phyloP scores from a whole-genome alignment of 768 basidiomycete species.

The Calocybe indica region DNA sequence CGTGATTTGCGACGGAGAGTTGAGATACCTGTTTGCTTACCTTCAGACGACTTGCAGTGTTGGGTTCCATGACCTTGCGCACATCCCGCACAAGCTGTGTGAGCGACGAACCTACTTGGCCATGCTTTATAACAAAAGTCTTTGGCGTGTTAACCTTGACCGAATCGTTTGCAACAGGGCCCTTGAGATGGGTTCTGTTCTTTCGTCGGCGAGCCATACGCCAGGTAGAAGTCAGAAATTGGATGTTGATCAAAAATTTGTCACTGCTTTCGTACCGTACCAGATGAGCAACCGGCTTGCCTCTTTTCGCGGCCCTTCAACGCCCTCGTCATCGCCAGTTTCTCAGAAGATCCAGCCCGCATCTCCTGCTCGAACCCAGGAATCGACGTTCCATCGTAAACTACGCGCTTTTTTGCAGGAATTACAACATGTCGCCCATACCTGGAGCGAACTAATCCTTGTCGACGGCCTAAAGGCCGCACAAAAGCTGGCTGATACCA shows the following conservation, averaged over 20 bases:
- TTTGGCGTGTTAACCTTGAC: slow-evolving; percentile 50
- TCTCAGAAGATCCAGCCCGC: slow-evolving; percentile 31
- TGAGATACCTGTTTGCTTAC: slow-evolving; percentile 34
- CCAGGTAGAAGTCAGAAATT: neutral
- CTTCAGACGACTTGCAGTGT: slow-evolving; percentile 88
- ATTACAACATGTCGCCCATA: slow-evolving; percentile 51
- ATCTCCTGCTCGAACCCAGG: slow-evolving; percentile 46
- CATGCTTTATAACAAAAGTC: slow-evolving; percentile 96
- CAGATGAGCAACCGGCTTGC: slow-evolving; percentile 46
- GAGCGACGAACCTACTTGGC: slow-evolving; percentile 83
- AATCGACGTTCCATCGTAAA: slow-evolving; percentile 81
- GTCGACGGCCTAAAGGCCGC: slow-evolving; percentile 76
- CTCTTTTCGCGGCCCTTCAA: slow-evolving; percentile 77
- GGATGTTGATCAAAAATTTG: neutral
- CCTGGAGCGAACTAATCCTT: slow-evolving; percentile 82
- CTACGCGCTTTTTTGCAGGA: slow-evolving; percentile 65
- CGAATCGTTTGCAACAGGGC: slow-evolving; percentile 24
- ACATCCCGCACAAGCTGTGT: slow-evolving; percentile 89
- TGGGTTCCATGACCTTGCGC: slow-evolving; percentile 96
- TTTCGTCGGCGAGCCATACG: slow-evolving; percentile 72
- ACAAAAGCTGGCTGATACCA: slow-evolving; percentile 63
- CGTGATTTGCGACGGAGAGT: neutral
- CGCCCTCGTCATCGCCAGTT: slow-evolving; percentile 65
- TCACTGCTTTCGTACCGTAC: slow-evolving; percentile 12
- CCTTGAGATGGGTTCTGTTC: slow-evolving; percentile 78